Base-by-base conservation (phyloP, 2,329 filamentous ascomycete species). In the Ophiocordyceps camponoti-saundersi region DNA sequence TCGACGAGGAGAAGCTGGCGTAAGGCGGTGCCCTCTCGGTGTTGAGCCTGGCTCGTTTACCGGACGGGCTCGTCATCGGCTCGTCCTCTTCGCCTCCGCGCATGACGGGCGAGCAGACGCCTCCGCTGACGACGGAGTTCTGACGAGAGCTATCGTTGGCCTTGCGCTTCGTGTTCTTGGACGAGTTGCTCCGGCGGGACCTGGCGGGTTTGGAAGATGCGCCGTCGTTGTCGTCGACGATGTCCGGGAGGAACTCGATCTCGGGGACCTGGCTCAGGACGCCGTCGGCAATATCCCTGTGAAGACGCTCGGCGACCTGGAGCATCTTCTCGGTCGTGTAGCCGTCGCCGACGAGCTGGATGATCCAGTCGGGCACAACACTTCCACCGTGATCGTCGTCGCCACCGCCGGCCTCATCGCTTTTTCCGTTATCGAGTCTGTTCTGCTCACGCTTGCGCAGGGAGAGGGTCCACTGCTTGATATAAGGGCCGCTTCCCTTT, bases 361-460 rank as follows among this genome's bases (percentile, higher is more conserved):
- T 62, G 6, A 77, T 63, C 73, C 73, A 77, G 5, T 61, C 56
- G 12, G 71, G 70, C 0, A 72, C 67, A 4, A 65, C 65, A 3
- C 64, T 68, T 12, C 65, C 60, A 32, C 61, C 53, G 2, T 60
- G 56, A 10, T 45, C 48, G 5, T 23, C 3, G 15, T 56, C 53
- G 1, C 63, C 61, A 3, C 59, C 59, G 1, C 61, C 59, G 4
- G 61, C 59, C 6, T 61, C 61, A 0, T 65, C 39, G 6, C 34
- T 44, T 34, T 55, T 54, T 21, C 57, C 61, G 26, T 62, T 62
- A 13, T 63, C 61, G 8, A 78, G 62, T 5, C 78, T 71, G 53
- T 73, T 68, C 55, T 77, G 69, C 57, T 84, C 80, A 15, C 81
- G 74, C 62, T 80, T 81, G 42, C 80, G 71, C 44, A 80, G 68